phyloP scores from a whole-genome alignment of 306 rosid genomes.

The Cucumis sativus region Cucumber_9930_V3 NC_026658.2:7160501-7161000 shows the following conservation, averaged over 20 bases:
- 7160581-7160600: not conserved
- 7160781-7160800: constrained; percentile 46
- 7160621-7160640: constrained; percentile 39
- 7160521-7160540: not conserved
- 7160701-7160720: constrained; percentile 63
- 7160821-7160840: constrained; percentile 45
- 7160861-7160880: constrained; percentile 41
- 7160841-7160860: constrained; percentile 75
- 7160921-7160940: constrained; percentile 38
- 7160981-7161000: not conserved
- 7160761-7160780: constrained; percentile 34
- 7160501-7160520: too few relatives aligned
- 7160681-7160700: constrained; percentile 40
- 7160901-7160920: constrained; percentile 62
- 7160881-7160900: constrained; percentile 80
- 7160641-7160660: constrained; percentile 18
- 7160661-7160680: constrained; percentile 17
- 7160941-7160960: constrained; percentile 13
- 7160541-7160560: too few relatives aligned
- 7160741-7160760: constrained; percentile 38
- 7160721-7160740: constrained; percentile 66
- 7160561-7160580: not conserved
- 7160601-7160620: constrained; percentile 47
- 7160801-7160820: constrained; percentile 31
- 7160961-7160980: not conserved